Base-by-base conservation (phyloP, 345 rosid species). In the Gossypium australe region DNA sequence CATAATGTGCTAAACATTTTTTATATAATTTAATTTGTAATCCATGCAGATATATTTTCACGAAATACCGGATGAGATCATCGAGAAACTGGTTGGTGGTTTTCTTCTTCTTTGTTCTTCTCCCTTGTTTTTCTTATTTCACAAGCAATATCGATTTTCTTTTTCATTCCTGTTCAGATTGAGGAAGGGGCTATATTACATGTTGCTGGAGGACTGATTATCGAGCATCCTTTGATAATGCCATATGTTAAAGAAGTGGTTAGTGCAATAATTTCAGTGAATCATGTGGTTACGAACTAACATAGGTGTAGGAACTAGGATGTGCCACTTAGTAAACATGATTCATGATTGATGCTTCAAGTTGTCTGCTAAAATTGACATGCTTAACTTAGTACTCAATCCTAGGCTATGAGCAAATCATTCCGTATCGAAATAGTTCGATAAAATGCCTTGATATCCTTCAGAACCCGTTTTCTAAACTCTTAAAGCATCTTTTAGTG, bases 191-290 rank as follows among this genome's bases (percentile, higher is more conserved):
- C 55, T 70, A 92, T 90, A 75, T 89, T 91, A 64, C 82, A 86
- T 44, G 93, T 88, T 71, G 98, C 98, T 4, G 98, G 99, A 76
- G 97, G 87, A 45, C 90, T 94, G 20, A 80, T 89, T 63, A 89
- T 89, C 8, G 97, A 95, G 63, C 97, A 95, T 83, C 63, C 63
- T 59, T 69, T 90, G 79, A 75, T 91, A 47, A 75, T 81, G 80
- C 94, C 98, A 41, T 84, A 70, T 13, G 82, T 93, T 24, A 89
- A 95, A 76, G 71, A 89, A 85, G 93, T 90, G 97, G 99, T 95
- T 59, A 11, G 95, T 84, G 55, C 74, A 56, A 74, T 78, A 41
- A n/a, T 64, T 75, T 65, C 45, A 59, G n/a, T 57, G 3, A 9
- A 48, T 45, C 29, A 10, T 51, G 11, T 55, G 45, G 24, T 25